Evolutionary conservation across 192 early-diverging fungal genomes (phyloP).

Genomic region (Lobosporangium transversale): DNA sequence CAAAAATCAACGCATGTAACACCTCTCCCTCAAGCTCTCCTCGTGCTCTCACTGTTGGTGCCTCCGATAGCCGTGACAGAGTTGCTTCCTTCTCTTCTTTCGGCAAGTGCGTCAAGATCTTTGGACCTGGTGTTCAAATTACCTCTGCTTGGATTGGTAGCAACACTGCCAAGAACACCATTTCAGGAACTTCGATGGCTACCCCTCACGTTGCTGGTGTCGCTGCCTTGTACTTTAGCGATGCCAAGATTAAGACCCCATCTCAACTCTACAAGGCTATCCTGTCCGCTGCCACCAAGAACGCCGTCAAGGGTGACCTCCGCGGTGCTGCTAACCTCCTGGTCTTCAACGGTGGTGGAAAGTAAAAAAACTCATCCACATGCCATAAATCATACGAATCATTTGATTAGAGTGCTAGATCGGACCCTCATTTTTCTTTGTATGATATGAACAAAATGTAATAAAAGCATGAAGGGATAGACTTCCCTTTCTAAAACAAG

Average conservation of each 20-base stretch:
- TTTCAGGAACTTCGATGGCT: conserved; percentile 97
- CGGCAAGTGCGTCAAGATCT: conserved; percentile 94
- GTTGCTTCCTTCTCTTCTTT: conserved; percentile 85
- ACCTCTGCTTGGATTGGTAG: conserved; percentile 82
- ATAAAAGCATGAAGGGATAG: too few species aligned
- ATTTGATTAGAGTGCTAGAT: too few species aligned
- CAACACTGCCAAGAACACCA: conserved; percentile 80
- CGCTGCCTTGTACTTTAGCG: conserved; percentile 74
- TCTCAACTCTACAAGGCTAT: conserved; percentile 69
- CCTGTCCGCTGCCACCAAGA: conserved; percentile 60
- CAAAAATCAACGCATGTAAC: conserved; percentile 68
- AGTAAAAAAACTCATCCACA: too few species aligned
- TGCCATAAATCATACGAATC: too few species aligned
- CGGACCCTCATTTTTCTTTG: too few species aligned
- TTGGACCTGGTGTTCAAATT: conserved; percentile 91
- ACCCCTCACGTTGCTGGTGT: conserved; percentile 92
- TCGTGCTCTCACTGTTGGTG: conserved; percentile 85
- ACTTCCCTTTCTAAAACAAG: too few species aligned
- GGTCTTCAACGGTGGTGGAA: conserved; percentile 65
- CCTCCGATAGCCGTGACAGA: conserved; percentile 78
- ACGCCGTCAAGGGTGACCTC: conserved; percentile 59
- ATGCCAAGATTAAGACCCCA: conserved; percentile 53
- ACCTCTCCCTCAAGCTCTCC: conserved; percentile 62
- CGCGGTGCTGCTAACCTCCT: conserved; percentile 66
- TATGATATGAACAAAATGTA: too few species aligned